These are phyloP conservation scores for Ogataea paraovalis DNA, from an alignment of 805 yeast genomes.

Conservation along the genomic window DNA sequence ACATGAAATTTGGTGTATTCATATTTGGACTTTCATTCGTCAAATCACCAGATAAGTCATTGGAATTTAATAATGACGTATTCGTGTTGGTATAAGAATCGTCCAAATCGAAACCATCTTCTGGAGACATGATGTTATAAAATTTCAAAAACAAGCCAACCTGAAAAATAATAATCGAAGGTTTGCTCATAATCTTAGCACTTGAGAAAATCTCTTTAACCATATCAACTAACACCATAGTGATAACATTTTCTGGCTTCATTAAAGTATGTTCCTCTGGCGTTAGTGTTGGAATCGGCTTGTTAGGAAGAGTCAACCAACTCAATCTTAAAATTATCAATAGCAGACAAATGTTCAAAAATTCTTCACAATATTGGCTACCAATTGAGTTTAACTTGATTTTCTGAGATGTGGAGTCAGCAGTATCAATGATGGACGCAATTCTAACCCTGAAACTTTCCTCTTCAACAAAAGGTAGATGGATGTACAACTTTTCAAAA, in stretches of 20 bases:
- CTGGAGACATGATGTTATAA: conserved; percentile 55
- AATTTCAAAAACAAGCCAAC: conserved; percentile 54
- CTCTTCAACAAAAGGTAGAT: conserved; percentile 66
- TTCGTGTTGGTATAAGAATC: conserved; percentile 35
- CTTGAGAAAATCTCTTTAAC: conserved; percentile 42
- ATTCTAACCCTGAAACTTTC: conserved; percentile 41
- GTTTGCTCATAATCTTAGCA: conserved; percentile 39
- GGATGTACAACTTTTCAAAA: conserved; percentile 57
- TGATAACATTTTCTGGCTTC: conserved; percentile 38
- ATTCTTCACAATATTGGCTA: conserved; percentile 38
- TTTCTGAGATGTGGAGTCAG: conserved; percentile 31
- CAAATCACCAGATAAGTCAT: conserved; percentile 35
- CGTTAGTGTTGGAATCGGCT: conserved; percentile 29
- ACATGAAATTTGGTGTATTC: conserved; percentile 33
- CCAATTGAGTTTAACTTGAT: conserved; percentile 29
- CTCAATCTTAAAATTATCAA: conserved; percentile 50
- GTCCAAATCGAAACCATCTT: conserved; percentile 44
- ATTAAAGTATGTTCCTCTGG: conserved; percentile 31
- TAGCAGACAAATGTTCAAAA: conserved; percentile 47
- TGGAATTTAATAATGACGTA: conserved; percentile 18
- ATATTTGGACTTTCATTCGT: conserved; percentile 33
- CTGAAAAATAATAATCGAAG: conserved; percentile 51
- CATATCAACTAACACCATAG: conserved; percentile 40
- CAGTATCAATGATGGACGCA: conserved; percentile 41
- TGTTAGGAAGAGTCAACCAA: conserved; percentile 51